Evolutionary conservation across 805 yeast species (phyloP).

Genomic region (Saccharomycopsis sp.): DNA sequence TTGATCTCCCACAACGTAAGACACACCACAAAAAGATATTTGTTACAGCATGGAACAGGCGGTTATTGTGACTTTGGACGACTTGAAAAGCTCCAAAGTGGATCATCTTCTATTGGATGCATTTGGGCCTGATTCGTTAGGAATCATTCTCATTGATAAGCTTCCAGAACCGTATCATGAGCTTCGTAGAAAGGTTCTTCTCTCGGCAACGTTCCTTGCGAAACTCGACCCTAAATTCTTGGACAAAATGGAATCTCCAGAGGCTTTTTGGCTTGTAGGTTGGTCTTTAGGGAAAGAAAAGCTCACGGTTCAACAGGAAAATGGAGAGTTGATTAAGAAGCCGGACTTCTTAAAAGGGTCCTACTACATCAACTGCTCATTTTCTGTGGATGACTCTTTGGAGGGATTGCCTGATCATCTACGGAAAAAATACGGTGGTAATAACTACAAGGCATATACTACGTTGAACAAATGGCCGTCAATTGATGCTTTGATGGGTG

Average conservation of each 20-base stretch:
- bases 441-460: slow-evolving; percentile 38
- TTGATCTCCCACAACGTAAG: too few relatives aligned
- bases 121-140: slow-evolving; percentile 51
- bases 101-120: slow-evolving; percentile 35
- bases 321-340: slow-evolving; percentile 2
- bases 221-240: slow-evolving; percentile 32
- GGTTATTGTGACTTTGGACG: slow-evolving; percentile 30
- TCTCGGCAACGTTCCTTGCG: slow-evolving; percentile 38
- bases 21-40: too few relatives aligned
- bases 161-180: slow-evolving; percentile 35
- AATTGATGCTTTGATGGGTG: background rate
- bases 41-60: slow-evolving; percentile 17
- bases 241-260: slow-evolving; percentile 38
- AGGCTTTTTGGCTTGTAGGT: slow-evolving; percentile 48
- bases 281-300: slow-evolving; percentile 57
- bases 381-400: slow-evolving; percentile 35
- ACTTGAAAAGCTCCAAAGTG: slow-evolving; percentile 30
- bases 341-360: slow-evolving; percentile 48
- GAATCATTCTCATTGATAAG: slow-evolving; percentile 42
- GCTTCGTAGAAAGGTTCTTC: slow-evolving; percentile 38
- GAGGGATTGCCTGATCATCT: slow-evolving; percentile 42
- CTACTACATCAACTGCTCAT: slow-evolving; percentile 52
- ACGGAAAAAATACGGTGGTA: slow-evolving; percentile 26
- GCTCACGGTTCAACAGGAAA: slow-evolving; percentile 36
- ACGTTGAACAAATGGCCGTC: slow-evolving; percentile 50